Conservation (phyloP, 495 filamentous ascomycete genomes). For the Penicillium turbatum region DNA sequence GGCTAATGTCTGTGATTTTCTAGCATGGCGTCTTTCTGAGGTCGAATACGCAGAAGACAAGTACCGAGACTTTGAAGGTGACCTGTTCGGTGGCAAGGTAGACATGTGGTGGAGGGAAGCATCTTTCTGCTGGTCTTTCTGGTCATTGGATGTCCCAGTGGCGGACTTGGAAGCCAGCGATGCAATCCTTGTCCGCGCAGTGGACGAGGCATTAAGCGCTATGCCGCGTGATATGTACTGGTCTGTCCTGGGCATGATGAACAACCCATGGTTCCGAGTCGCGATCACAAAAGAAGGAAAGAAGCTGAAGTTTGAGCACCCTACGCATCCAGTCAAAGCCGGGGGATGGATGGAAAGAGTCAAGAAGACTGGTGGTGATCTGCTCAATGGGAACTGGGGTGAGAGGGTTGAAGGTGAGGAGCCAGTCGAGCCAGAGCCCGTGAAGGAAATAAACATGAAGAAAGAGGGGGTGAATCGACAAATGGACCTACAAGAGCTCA, state of each 20-base stretch:
- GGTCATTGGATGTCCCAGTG: conserved; percentile 70
- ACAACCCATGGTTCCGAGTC: conserved; percentile 91
- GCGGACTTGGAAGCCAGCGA: conserved; percentile 57
- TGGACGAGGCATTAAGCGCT: conserved; percentile 86
- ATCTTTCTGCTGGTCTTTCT: conserved; percentile 93
- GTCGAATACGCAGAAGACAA: conserved; percentile 84
- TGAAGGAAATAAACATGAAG: conserved; percentile 77
- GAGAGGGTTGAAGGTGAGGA: conserved; percentile 63
- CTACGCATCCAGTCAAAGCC: conserved; percentile 74
- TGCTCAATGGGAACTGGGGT: conserved; percentile 84
- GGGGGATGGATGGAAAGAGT: conserved; percentile 96
- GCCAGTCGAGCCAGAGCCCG: conserved; percentile 36
- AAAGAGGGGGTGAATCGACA: conserved; percentile 58
- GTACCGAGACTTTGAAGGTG: conserved; percentile 65
- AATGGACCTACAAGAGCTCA: conserved; percentile 70
- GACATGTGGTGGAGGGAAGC: conserved; percentile 81
- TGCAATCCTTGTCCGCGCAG: conserved; percentile 79
- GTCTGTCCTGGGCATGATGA: conserved; percentile 98
- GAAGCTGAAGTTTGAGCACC: conserved; percentile 78
- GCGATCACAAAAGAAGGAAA: conserved; percentile 68
- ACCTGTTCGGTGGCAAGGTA: conserved; percentile 71
- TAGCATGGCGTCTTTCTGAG: conserved; percentile 73
- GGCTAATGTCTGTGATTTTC: conserved; percentile 16
- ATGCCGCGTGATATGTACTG: conserved; percentile 97
- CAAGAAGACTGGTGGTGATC: conserved; percentile 81